Evolutionary conservation across 2,329 filamentous ascomycete species (phyloP).

Genomic region (Colletotrichum sp.): DNA sequence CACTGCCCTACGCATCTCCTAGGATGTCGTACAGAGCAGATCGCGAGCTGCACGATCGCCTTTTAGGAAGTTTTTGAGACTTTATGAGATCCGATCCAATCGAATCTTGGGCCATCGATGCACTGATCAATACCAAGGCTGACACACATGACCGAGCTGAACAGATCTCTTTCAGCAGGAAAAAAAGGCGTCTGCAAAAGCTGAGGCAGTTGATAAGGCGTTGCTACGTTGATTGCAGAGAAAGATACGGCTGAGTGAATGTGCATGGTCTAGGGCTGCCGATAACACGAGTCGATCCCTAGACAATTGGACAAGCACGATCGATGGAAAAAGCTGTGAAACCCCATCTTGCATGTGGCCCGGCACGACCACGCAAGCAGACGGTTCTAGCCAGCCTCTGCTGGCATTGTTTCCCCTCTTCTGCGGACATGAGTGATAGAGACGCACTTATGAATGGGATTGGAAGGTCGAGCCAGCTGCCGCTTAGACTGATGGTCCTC

Average conservation of each 20-base stretch:
- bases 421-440: neutral
- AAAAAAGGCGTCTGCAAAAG: neutral
- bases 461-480: neutral
- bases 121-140: neutral
- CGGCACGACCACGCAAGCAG: neutral
- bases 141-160: neutral
- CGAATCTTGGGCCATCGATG: neutral
- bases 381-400: neutral
- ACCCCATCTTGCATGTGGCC: neutral
- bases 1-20: too few relatives aligned
- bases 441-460: accelerated
- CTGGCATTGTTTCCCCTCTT: neutral
- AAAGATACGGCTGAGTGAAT: too few relatives aligned
- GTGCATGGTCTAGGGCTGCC: neutral
- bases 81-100: neutral
- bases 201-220: neutral
- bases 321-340: neutral
- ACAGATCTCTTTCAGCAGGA: neutral
- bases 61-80: neutral
- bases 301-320: accelerated
- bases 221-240: neutral
- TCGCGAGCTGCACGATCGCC: neutral
- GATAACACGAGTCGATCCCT: neutral
- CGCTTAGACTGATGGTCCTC: neutral
- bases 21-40: neutral